Conservation (phyloP, 2,329 filamentous ascomycete species). For the Bipolaris oryzae region DNA sequence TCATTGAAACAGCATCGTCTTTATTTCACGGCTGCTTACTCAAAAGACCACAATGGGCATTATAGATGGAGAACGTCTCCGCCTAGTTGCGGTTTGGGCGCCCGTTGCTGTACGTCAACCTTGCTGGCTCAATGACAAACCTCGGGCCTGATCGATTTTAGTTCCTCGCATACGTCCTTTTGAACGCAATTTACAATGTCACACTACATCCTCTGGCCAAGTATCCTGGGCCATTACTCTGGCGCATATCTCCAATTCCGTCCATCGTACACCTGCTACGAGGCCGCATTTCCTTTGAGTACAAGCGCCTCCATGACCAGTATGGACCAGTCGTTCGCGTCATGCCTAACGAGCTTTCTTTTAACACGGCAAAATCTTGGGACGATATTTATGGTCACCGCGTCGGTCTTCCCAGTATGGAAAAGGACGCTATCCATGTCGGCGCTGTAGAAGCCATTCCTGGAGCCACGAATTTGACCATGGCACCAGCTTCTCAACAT, state of each 20-base stretch:
- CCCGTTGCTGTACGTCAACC: conserved; percentile 31
- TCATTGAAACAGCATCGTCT: not conserved
- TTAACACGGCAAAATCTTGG: conserved; percentile 42
- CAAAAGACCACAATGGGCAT: conserved; percentile 28
- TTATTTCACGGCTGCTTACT: not conserved
- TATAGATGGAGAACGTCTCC: conserved; percentile 34
- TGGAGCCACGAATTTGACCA: conserved; percentile 46
- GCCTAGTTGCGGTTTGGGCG: conserved; percentile 27
- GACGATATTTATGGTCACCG: conserved; percentile 45
- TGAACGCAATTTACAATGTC: conserved; percentile 33
- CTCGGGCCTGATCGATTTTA: conserved; percentile 15
- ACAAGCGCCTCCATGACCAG: conserved; percentile 39
- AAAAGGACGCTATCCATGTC: conserved; percentile 45
- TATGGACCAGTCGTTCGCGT: conserved; percentile 46
- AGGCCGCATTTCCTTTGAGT: conserved; percentile 40
- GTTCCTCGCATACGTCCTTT: conserved; percentile 31
- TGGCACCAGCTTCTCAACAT: conserved; percentile 49
- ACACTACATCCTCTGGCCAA: conserved; percentile 40
- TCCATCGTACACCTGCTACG: conserved; percentile 34
- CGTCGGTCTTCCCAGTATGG: conserved; percentile 40
- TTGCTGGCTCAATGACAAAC: not conserved
- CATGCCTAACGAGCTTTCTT: conserved; percentile 43
- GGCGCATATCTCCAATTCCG: conserved; percentile 38
- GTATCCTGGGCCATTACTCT: conserved; percentile 39
- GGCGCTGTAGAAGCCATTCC: conserved; percentile 44